These are phyloP conservation scores for Macrolepiota dolichaula DNA, from an alignment of 768 basidiomycete species.

Conservation along the genomic window DNA sequence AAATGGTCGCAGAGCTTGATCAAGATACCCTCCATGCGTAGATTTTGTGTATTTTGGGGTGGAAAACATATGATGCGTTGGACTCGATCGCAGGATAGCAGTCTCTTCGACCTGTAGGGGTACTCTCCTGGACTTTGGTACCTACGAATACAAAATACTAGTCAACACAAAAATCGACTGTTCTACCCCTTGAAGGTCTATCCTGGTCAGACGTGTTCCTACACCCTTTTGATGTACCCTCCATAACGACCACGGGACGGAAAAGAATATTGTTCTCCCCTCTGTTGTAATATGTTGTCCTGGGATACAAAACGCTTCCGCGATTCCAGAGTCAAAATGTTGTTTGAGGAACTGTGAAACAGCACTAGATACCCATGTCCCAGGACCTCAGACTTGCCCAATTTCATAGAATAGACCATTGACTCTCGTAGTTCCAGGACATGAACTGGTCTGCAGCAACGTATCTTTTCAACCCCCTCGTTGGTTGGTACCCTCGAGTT, in stretches of 20 bases:
- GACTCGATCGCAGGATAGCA: not conserved
- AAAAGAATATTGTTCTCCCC: too few species aligned
- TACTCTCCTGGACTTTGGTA: not conserved
- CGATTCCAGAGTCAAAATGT: too few species aligned
- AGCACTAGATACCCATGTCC: not conserved
- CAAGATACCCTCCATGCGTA: too few species aligned
- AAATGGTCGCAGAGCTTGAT: too few species aligned
- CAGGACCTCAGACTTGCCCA: conserved; percentile 41
- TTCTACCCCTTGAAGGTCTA: too few species aligned
- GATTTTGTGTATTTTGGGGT: not conserved
- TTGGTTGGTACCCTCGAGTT: conserved; percentile 13
- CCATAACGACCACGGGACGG: too few species aligned
- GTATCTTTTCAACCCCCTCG: conserved; percentile 42
- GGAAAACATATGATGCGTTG: not conserved
- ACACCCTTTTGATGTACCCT: too few species aligned
- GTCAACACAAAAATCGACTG: not conserved
- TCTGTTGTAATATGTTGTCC: too few species aligned
- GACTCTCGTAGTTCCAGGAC: conserved; percentile 47
- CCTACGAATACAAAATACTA: not conserved
- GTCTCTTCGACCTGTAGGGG: not conserved
- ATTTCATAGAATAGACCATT: conserved; percentile 33
- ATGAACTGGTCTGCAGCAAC: conserved; percentile 39
- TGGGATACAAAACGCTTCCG: too few species aligned
- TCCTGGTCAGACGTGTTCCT: too few species aligned
- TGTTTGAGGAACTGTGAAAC: not conserved